Base-by-base conservation (phyloP, 768 basidiomycete genomes). In the Agrocybe chaxingu region DNA sequence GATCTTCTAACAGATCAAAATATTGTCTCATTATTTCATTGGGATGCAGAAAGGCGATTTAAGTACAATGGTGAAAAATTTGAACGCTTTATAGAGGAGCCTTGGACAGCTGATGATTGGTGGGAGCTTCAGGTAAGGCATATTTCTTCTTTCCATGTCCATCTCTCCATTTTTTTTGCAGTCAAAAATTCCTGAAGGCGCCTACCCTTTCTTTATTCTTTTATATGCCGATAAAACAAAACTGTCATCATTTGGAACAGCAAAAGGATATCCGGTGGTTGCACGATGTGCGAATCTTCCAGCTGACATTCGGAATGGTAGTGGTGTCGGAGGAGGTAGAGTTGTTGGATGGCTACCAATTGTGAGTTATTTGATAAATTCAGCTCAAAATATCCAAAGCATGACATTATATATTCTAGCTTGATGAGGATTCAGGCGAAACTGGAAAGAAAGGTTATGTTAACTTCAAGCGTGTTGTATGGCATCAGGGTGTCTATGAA, bases 71-170 rank as follows among this genome's bases (percentile, higher is more conserved):
- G 61, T 0, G 42, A 50, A 8, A 5, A 30, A 4, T 72, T 65
- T 44, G 54, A 63, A 7, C 51, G 63, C 0, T 67, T 75, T 40
- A 53, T 65, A 36, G 55, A 70, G 45, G 68, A 76, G 45, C 72
- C 70, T 7, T 70, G 66, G 63, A 71, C 70, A 3, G 72, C 60
- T 1, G 56, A 70, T 42, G 32, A 29, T 0, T 72, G 64, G 55
- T 74, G 70, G 70, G 52, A 71, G 2, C 56, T 67, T 8, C 69
- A 74, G 61, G 74, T 72, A 53, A 36, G 57, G 50, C 32, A 10
- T 10, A 30, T 5, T 40, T n/a, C 42, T 42, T 11, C 7, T 32
- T 9, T 47, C 8, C 6, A 29, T 29, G 9, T 6, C 29, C 16
- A 16, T 16, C 16, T 16, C 16, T 16, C 16, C 16, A 18, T 16